phyloP scores from a whole-genome alignment of 2,329 filamentous ascomycete genomes.

The Calonectria pseudoturangicola region DNA sequence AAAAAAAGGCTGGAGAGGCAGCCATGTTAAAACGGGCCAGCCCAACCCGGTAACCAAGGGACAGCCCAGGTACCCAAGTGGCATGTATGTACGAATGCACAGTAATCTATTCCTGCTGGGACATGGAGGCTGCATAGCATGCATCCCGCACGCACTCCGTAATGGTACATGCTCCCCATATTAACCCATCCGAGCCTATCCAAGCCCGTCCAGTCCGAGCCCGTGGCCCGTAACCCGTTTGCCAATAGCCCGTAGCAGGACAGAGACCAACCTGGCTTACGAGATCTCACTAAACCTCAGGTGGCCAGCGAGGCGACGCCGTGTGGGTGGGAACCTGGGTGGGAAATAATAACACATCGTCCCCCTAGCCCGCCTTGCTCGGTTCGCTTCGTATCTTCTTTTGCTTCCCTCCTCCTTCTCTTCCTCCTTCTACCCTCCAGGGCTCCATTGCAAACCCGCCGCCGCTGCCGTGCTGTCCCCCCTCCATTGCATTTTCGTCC shows the following conservation, averaged over 20 bases:
- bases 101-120: constrained; percentile 18
- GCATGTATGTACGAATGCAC: constrained; percentile 25
- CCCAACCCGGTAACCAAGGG: constrained; percentile 29
- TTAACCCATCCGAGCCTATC: constrained; percentile 28
- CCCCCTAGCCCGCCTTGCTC: constrained; percentile 39
- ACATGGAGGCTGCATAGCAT: constrained; percentile 19
- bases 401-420: constrained; percentile 20
- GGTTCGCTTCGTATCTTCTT: constrained; percentile 37
- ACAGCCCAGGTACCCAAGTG: constrained; percentile 28
- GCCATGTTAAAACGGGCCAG: constrained; percentile 22
- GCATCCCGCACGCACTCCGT: constrained; percentile 24
- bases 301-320: constrained; percentile 41
- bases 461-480: constrained; percentile 23
- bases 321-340: constrained; percentile 44
- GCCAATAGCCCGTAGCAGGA: constrained; percentile 32
- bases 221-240: constrained; percentile 36
- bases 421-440: constrained; percentile 23
- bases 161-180: constrained; percentile 27
- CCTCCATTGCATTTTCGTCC: neutral
- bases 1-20: neutral
- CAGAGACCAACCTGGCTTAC: constrained; percentile 43
- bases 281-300: constrained; percentile 51
- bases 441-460: constrained; percentile 23
- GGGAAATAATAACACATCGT: constrained; percentile 47
- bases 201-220: constrained; percentile 27